Percentiles rank a stretch among this genome's conserved stretches.
phyloP scores from a whole-genome alignment of 83 land plant genomes.

The Picea abies region DNA sequence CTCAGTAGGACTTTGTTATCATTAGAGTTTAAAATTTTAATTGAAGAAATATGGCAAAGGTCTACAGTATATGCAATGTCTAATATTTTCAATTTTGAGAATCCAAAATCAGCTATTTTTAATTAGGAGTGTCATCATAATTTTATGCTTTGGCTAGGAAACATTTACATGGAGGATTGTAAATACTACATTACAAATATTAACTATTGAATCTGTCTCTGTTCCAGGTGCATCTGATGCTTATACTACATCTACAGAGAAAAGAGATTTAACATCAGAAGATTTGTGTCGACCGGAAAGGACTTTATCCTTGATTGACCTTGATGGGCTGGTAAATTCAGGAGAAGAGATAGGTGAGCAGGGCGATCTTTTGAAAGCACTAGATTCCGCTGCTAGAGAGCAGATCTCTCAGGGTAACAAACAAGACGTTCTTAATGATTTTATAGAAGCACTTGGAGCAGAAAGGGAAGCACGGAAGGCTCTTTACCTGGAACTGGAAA shows the following conservation, averaged over 20 bases:
- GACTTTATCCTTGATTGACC: background rate
- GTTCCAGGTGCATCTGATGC: slow-evolving; percentile 5
- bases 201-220: background rate
- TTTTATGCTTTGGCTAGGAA: background rate
- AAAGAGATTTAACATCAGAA: background rate
- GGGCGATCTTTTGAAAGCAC: too few relatives aligned
- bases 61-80: background rate
- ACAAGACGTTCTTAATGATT: slow-evolving; percentile 11
- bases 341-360: background rate
- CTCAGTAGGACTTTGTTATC: background rate
- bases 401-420: too few relatives aligned
- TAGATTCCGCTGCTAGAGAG: too few relatives aligned
- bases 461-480: slow-evolving; percentile 53
- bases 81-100: background rate
- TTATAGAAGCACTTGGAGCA: slow-evolving; percentile 50
- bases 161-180: background rate
- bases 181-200: background rate
- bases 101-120: background rate
- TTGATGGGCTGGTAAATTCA: background rate
- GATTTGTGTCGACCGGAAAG: slow-evolving; percentile 1
- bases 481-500: slow-evolving; percentile 60
- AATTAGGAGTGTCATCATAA: background rate
- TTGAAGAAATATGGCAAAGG: background rate
- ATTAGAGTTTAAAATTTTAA: background rate
- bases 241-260: background rate